Base-by-base conservation (phyloP, 2,329 filamentous ascomycete genomes). In the Aspergillus ibericus region DNA sequence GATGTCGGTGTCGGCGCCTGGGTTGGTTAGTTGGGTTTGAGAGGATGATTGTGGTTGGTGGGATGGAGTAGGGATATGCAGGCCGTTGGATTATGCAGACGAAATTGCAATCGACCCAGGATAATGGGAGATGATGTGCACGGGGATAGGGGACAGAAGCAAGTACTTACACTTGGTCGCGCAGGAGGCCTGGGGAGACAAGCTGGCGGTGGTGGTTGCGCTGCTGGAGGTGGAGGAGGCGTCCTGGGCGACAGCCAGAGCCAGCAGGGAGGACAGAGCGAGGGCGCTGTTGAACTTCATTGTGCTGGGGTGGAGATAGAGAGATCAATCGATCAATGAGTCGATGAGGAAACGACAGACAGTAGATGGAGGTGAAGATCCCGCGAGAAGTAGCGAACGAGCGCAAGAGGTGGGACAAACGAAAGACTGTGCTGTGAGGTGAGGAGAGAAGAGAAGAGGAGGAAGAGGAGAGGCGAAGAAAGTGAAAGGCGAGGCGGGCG, bases 201-300 rank as follows among this genome's bases (percentile, higher is more conserved):
- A 72, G 65, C 69, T 72, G 32, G 61, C 61, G 38, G 76, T 73
- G 36, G 72, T 66, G 35, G 73, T 66, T 10, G 74, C 66, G 22
- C 67, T 52, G 18, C 63, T 60, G 10, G 68, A 55, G 42, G 66
- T 69, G 53, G 66, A 61, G 50, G 63, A 66, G 35, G 64, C 60
- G 44, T 59, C 57, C 65, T 80, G 75, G 58, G 80, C 80, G 55
- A 77, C 72, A 50, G 71, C 79, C 64, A 79, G 69, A 64, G 75
- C 77, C 64, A 77, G 69, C 61, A 84, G 72, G 60, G 78, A 73
- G 59, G 75, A 72, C 61, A 82, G 64, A 64, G 80, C 71, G 63
- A 79, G 62, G 59, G 77, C 59, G 59, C 72, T 53, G 50, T 53
- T 75, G 75, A 80, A 64, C 73, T 77, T 77, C 75, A 78, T 78